Evolutionary conservation across 495 filamentous ascomycete genomes (phyloP).

Genomic region (Symbiotaphrina buchneri): DNA sequence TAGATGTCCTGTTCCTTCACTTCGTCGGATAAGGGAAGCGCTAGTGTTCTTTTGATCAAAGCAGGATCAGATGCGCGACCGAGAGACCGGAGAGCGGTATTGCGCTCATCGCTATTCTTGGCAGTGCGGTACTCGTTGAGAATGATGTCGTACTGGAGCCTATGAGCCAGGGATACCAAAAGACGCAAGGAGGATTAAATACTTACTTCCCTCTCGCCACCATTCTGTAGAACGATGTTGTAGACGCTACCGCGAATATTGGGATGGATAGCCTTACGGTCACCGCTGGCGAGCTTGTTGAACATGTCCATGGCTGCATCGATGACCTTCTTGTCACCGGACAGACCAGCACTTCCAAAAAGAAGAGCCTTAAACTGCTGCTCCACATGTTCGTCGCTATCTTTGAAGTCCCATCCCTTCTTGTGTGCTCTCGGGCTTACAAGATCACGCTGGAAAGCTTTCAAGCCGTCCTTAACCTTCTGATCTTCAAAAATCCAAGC

Average conservation of each 20-base stretch:
- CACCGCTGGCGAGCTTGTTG: slow-evolving; percentile 40
- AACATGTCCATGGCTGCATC: slow-evolving; percentile 52
- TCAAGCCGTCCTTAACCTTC: slow-evolving; percentile 47
- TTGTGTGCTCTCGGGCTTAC: slow-evolving; percentile 57
- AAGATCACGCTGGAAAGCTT: slow-evolving; percentile 58
- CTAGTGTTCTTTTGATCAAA: slow-evolving; percentile 63
- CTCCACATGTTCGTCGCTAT: slow-evolving; percentile 64
- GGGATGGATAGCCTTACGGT: slow-evolving; percentile 45
- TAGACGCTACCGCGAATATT: slow-evolving; percentile 52
- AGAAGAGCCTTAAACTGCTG: slow-evolving; percentile 67
- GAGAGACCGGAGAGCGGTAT: slow-evolving; percentile 74
- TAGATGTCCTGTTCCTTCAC: slow-evolving; percentile 96
- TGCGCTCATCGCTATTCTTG: slow-evolving; percentile 81
- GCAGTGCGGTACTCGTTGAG: slow-evolving; percentile 67
- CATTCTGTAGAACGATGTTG: slow-evolving; percentile 45
- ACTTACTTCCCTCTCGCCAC: slow-evolving; percentile 52
- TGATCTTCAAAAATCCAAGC: slow-evolving; percentile 81
- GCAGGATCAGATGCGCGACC: slow-evolving; percentile 56
- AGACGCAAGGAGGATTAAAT: no score
- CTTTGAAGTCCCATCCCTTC: slow-evolving; percentile 70
- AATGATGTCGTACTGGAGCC: slow-evolving; percentile 46
- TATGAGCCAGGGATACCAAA: slow-evolving; percentile 7
- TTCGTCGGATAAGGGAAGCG: slow-evolving; percentile 50
- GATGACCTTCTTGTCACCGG: slow-evolving; percentile 36
- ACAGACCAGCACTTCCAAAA: slow-evolving; percentile 40